phyloP scores from a whole-genome alignment of 768 basidiomycete genomes.

The Lenzites betulinus region DNA sequence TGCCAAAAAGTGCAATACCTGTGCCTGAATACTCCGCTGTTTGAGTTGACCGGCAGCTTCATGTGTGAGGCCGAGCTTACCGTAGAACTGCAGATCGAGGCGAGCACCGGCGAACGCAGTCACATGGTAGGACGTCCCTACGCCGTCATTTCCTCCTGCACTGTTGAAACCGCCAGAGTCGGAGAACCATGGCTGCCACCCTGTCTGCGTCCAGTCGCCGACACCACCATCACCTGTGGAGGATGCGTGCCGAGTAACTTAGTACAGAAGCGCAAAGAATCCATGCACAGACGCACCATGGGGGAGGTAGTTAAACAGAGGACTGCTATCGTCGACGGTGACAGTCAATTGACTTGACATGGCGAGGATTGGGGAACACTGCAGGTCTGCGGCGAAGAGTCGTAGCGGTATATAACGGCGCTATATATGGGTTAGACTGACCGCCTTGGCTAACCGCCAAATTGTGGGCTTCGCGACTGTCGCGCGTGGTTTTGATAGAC shows the following conservation, averaged over 20 bases:
- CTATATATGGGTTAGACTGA: neutral
- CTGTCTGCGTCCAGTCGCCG: constrained; percentile 12
- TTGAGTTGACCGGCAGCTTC: neutral
- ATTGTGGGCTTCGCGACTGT: neutral
- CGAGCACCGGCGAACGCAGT: constrained; percentile 30
- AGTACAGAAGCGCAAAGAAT: too few species aligned
- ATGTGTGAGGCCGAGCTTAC: constrained; percentile 10
- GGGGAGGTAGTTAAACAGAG: constrained; percentile 23
- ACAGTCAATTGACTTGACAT: constrained; percentile 21
- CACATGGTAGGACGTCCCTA: constrained; percentile 17
- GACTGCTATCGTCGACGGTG: constrained; percentile 28
- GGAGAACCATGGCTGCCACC: constrained; percentile 26
- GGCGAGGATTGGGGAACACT: neutral
- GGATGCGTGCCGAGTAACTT: too few species aligned
- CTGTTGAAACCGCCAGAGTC: constrained; percentile 14
- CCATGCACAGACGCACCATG: constrained; percentile 20
- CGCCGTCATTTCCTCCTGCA: constrained; percentile 9
- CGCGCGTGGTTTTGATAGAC: neutral
- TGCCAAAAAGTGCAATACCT: constrained; percentile 62
- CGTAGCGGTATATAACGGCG: neutral
- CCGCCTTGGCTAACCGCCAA: neutral
- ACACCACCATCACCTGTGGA: constrained; percentile 22
- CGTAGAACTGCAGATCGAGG: constrained; percentile 31
- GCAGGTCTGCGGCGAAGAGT: neutral
- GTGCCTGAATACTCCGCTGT: constrained; percentile 46